Evolutionary conservation across 148 eudicot genomes (phyloP), one percentile per base, ranked within the genome.

Genomic region (Suaeda aralocaspica): DNA sequence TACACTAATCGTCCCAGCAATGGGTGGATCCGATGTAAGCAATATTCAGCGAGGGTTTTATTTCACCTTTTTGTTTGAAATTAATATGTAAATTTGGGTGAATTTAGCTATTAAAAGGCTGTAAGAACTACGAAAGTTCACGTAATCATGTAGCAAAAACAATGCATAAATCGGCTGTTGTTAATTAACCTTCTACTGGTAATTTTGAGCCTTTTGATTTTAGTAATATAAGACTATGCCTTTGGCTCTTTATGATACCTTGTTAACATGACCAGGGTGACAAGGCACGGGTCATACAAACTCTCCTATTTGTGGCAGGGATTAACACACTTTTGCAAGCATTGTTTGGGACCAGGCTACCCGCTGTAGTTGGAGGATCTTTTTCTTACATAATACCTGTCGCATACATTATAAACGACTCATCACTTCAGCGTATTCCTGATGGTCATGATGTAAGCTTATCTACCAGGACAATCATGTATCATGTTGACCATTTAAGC

Each of bases 1-100:
- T 34, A 67, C 97, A 12, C 16, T 85, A 52, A 84, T 95, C 29
- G 97, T 95, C 66, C 97, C 90, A 12, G 82, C 84, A 66, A 95
- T 95, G 99, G 99, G 99, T 58, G 99, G 99, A 74, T 75, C 73
- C 42, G 87, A 95, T 82, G 99, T 94, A 91, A 91, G 97, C 52
- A 57, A 69, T 14, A 59, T 70, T 67, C 24, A 8, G 29, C 44
- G 4, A 39, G 41, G 50, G 13, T 39, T 31, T 22, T 11, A 14
- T n/a, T 6, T 62, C 44, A 7, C 19, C 10, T 66, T 46, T 36
- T 12, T 16, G 10, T 9, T 13, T 16, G 0, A 39, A 0, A n/a
- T 33, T 60, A 6, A 60, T n/a, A 19, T 63, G 36, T 31, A 22
- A 19, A 46, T 61, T 19, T 5, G 46, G 19, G 24, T 6, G 13